Evolutionary conservation across 2,329 filamentous ascomycete species (phyloP), one percentile per base, ranked within the genome.

Genomic region (Pezicula neosporulosa): DNA sequence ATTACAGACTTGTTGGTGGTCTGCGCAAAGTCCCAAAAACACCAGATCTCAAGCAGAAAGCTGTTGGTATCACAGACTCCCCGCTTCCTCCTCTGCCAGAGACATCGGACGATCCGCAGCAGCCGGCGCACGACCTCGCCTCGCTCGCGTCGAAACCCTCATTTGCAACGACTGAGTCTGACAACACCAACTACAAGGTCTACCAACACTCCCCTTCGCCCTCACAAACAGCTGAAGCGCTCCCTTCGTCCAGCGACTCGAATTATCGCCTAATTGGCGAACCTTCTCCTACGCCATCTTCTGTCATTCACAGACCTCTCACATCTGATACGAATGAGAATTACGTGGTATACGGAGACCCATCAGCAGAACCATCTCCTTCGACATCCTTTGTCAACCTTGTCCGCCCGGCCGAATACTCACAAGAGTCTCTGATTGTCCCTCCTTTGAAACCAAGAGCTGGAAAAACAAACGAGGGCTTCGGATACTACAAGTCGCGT

Each of bases 361-460:
- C 68, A 3, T 74, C 73, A 3, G 56, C 54, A 45, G 30, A 33
- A 13, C 30, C 8, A 30, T 33, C 67, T 72, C 10, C 30, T 33
- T n/a, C 42, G 19, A 44, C 74, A 13, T 62, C 63, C 24, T 74
- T 71, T 10, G 59, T 66, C 27, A 62, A 58, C 24, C 56, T 56
- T 44, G 47, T 58, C 21, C 63, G 60, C 30, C 54, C 56, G 18
- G 56, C 62, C 15, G 73, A 75, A 50, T 85, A 79, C 61, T 85
- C 83, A 0, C 80, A 81, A 56, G 82, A 85, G 60, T 85, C 81
- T 55, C 69, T 86, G 28, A 61, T 80, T 12, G 78, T 85, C 13
- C 71, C 78, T 8, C 81, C 82, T 0, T 67, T 86, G 16, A 71
- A 73, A 43, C 74, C 78, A 8, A 66, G 67, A 48, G 74, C 71